These are phyloP conservation scores for Amylocystis lapponica DNA, from an alignment of 768 basidiomycete genomes.

Conservation along the genomic window DNA sequence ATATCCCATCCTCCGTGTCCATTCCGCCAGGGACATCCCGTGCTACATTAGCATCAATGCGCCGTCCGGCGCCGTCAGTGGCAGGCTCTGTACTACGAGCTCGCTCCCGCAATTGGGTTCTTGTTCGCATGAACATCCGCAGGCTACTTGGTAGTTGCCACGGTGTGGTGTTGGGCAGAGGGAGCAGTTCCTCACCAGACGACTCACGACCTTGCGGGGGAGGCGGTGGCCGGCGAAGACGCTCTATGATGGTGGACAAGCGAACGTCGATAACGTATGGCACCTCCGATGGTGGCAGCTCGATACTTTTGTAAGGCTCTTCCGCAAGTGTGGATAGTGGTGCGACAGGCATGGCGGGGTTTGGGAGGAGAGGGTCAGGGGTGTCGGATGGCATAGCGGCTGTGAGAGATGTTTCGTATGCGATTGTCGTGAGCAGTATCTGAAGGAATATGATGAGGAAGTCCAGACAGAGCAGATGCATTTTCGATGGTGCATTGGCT, in stretches of 20 bases:
- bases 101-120: constrained; percentile 36
- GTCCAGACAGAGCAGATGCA: constrained; percentile 64
- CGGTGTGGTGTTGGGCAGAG: constrained; percentile 34
- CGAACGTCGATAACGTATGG: constrained; percentile 62
- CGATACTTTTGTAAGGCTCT: constrained; percentile 8
- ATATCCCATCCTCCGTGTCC: constrained; percentile 18
- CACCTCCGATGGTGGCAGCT: constrained; percentile 17
- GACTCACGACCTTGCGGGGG: constrained; percentile 17
- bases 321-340: constrained; percentile 6
- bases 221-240: constrained; percentile 50
- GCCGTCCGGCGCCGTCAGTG: constrained; percentile 5
- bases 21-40: constrained; percentile 23
- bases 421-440: constrained; percentile 56
- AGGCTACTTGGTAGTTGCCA: constrained; percentile 43
- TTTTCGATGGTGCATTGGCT: constrained; percentile 53
- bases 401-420: constrained; percentile 55
- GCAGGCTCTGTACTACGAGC: constrained; percentile 17
- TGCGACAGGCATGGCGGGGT: constrained; percentile 24
- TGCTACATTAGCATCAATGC: constrained; percentile 12
- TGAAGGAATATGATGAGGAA: constrained; percentile 63
- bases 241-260: constrained; percentile 45
- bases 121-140: constrained; percentile 43
- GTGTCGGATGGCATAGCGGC: constrained; percentile 35
- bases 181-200: constrained; percentile 11
- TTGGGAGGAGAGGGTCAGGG: constrained; percentile 34